These are phyloP conservation scores for Hibiscus mutabilis DNA, from an alignment of 345 rosid genomes.

Conservation along the genomic window DNA sequence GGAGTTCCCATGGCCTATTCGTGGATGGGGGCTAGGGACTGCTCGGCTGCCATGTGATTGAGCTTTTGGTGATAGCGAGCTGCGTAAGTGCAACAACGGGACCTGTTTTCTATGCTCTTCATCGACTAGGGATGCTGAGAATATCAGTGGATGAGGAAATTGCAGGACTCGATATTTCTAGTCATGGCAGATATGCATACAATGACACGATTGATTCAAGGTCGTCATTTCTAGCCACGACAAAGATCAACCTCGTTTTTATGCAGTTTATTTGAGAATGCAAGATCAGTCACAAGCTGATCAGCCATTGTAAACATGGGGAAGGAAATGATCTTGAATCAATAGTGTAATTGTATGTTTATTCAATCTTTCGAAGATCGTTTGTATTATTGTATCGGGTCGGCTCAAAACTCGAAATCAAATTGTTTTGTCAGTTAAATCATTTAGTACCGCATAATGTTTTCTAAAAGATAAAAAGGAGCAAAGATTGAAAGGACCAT, in stretches of 20 bases:
- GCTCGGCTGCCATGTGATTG: constrained; percentile 11
- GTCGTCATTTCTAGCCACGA: constrained; percentile 20
- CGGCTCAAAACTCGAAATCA: neutral
- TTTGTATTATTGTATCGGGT: neutral
- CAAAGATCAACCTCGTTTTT: constrained; percentile 30
- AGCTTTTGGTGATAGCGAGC: constrained; percentile 31
- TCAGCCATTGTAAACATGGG: neutral
- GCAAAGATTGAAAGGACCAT: neutral
- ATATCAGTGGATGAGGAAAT: constrained; percentile 42
- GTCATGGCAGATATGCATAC: constrained; percentile 55
- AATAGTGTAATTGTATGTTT: neutral
- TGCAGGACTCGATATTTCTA: constrained; percentile 54
- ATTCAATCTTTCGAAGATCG: neutral
- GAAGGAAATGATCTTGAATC: neutral
- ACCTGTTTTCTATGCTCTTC: constrained; percentile 42
- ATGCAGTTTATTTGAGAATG: constrained; percentile 28
- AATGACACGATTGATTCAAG: neutral
- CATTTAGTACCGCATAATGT: neutral
- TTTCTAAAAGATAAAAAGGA: neutral
- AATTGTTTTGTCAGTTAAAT: neutral
- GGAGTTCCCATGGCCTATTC: neutral
- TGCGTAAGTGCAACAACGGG: constrained; percentile 57
- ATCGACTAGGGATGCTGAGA: constrained; percentile 35
- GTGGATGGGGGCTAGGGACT: constrained; percentile 38
- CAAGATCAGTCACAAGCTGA: constrained; percentile 11